Conservation (phyloP, 305 asterid species). For the Fraxinus nigra region DNA sequence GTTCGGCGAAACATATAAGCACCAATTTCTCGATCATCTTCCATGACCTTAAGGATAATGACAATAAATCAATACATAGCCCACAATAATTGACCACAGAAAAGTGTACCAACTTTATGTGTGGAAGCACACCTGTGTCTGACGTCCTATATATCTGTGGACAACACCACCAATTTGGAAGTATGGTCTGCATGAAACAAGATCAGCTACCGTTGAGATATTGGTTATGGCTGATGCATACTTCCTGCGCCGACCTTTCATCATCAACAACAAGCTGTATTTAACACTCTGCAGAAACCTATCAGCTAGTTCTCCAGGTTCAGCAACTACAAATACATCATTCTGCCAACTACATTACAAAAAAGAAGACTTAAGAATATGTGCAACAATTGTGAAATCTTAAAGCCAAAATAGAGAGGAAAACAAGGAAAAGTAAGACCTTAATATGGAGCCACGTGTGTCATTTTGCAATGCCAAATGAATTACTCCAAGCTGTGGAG, state of each 20-base stretch:
- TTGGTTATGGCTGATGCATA: constrained; percentile 59
- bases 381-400: constrained; percentile 17
- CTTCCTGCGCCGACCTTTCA: constrained; percentile 78
- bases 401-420: not conserved
- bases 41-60: constrained; percentile 76
- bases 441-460: constrained; percentile 76
- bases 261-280: constrained; percentile 71
- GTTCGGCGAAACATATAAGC: constrained; percentile 99
- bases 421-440: constrained; percentile 38
- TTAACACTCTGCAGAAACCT: constrained; percentile 88
- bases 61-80: constrained; percentile 20
- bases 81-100: constrained; percentile 12
- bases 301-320: constrained; percentile 96
- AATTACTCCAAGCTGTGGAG: constrained; percentile 89
- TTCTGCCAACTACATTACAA: constrained; percentile 78
- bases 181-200: constrained; percentile 81
- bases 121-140: constrained; percentile 67
- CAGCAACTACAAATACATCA: constrained; percentile 99
- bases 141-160: constrained; percentile 97
- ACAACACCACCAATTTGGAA: constrained; percentile 97
- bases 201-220: constrained; percentile 79
- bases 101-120: constrained; percentile 1
- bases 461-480: constrained; percentile 99
- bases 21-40: constrained; percentile 95
- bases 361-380: constrained; percentile 24